A percentile compares a stretch with the other conserved stretches of the same genome.
Evolutionary conservation across 1,284 basidiomycete species (phyloP).

Genomic region (Cutaneotrichosporon sp.): DNA sequence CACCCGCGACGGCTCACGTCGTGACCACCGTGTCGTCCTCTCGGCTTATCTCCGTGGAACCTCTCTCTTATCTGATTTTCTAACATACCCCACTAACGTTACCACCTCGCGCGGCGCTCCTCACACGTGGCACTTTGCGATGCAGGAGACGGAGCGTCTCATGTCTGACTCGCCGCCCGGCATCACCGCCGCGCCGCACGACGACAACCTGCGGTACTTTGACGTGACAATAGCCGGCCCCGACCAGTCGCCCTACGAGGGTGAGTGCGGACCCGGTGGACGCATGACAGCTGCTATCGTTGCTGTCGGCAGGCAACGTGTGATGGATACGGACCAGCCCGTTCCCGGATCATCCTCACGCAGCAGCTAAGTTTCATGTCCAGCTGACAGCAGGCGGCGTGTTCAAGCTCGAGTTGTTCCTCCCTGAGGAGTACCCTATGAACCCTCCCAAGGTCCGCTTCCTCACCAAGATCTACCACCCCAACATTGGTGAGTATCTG

Average conservation of each 20-base stretch:
- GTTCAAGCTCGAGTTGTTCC: slow-evolving; percentile 93
- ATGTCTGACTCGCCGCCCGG: slow-evolving; percentile 94
- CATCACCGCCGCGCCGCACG: slow-evolving; percentile 87
- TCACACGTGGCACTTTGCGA: background rate
- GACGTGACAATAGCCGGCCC: slow-evolving; percentile 96
- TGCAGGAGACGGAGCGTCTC: slow-evolving; percentile 91
- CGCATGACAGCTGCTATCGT: background rate
- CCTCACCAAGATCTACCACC: slow-evolving; percentile 99
- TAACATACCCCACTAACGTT: background rate
- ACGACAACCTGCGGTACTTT: slow-evolving; percentile 97
- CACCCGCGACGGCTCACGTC: too few species aligned
- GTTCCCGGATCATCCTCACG: too few species aligned
- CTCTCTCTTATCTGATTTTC: background rate
- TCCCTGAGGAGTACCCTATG: slow-evolving; percentile 99
- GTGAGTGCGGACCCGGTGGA: slow-evolving; percentile 55
- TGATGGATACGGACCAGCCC: too few species aligned
- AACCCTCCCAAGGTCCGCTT: slow-evolving; percentile 97
- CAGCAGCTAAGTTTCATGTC: too few species aligned
- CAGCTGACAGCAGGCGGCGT: slow-evolving; percentile 62
- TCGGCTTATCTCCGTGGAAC: background rate
- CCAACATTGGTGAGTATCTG: slow-evolving; percentile 96
- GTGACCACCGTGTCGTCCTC: too few species aligned
- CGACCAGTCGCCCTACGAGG: slow-evolving; percentile 86
- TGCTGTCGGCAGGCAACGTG: too few species aligned
- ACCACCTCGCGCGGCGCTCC: background rate